A percentile compares a stretch with the other conserved stretches of the same genome.
Evolutionary conservation across 2,329 filamentous ascomycete genomes (phyloP).

Genomic region (Calonectria fujianensis): DNA sequence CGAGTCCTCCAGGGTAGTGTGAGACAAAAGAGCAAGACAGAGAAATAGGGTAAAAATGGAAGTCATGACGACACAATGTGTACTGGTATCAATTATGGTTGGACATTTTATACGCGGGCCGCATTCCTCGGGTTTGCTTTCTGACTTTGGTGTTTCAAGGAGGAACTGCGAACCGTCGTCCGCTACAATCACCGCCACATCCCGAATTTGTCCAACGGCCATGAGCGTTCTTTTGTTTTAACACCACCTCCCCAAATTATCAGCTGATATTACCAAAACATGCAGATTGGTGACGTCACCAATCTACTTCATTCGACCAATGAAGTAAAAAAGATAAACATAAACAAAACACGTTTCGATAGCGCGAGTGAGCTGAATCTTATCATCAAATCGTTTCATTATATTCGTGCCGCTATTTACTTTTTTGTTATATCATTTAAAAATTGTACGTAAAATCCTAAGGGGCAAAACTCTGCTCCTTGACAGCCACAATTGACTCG

Average conservation of each 20-base stretch:
- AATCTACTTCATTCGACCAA: not conserved
- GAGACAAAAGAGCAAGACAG: not conserved
- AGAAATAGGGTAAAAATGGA: not conserved
- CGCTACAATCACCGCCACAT: not conserved
- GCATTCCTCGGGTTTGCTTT: not conserved
- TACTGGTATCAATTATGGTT: not conserved
- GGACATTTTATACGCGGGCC: not conserved
- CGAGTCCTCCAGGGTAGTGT: conserved; percentile 47
- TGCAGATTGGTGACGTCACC: not conserved
- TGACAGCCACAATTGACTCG: conserved; percentile 47
- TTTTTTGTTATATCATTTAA: not conserved
- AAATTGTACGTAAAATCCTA: conserved; percentile 27
- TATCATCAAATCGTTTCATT: conserved; percentile 1
- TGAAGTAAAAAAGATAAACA: not conserved
- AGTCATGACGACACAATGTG: not conserved
- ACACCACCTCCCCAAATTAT: not conserved
- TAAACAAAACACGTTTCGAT: not conserved
- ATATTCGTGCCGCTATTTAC: not conserved
- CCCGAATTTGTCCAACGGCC: not conserved
- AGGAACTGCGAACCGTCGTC: not conserved
- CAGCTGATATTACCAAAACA: not conserved
- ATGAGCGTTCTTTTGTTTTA: not conserved
- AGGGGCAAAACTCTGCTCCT: conserved; percentile 48
- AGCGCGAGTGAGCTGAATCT: not conserved
- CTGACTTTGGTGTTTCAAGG: not conserved